These are phyloP conservation scores for Pleurotus platypus DNA, from an alignment of 768 basidiomycete species.

Conservation along the genomic window DNA sequence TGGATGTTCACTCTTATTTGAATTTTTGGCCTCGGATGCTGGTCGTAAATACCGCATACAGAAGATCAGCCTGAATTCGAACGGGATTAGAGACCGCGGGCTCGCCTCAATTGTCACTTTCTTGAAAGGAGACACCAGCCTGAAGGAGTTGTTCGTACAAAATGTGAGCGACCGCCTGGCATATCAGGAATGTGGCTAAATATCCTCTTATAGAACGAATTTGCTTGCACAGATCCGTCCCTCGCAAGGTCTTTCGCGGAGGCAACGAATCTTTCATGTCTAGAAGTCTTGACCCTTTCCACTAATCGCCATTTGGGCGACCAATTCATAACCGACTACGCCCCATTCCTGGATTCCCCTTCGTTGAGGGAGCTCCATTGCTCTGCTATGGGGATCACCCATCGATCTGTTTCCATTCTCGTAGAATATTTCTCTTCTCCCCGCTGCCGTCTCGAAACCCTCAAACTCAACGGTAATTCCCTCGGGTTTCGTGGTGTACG, in stretches of 20 bases:
- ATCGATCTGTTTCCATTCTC: conserved; percentile 35
- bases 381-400: conserved; percentile 47
- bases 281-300: conserved; percentile 49
- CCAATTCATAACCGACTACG: conserved; percentile 41
- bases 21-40: conserved; percentile 45
- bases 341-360: conserved; percentile 46
- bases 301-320: conserved; percentile 49
- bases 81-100: conserved; percentile 51
- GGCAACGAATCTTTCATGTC: conserved; percentile 51
- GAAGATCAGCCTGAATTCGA: conserved; percentile 57
- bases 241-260: conserved; percentile 35
- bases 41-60: conserved; percentile 43
- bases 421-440: conserved; percentile 47
- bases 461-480: conserved; percentile 55
- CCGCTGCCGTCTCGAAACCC: conserved; percentile 42
- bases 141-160: conserved; percentile 53
- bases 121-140: conserved; percentile 37
- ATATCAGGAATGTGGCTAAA: conserved; percentile 8
- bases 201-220: conserved; percentile 30
- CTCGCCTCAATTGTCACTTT: conserved; percentile 52
- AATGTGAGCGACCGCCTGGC: conserved; percentile 37
- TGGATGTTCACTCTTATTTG: conserved; percentile 52
- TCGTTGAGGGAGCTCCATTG: conserved; percentile 52
- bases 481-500: conserved; percentile 43
- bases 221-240: conserved; percentile 29